Evolutionary conservation across 1,284 basidiomycete genomes (phyloP).

Genomic region (Rhodotorula sp.): DNA sequence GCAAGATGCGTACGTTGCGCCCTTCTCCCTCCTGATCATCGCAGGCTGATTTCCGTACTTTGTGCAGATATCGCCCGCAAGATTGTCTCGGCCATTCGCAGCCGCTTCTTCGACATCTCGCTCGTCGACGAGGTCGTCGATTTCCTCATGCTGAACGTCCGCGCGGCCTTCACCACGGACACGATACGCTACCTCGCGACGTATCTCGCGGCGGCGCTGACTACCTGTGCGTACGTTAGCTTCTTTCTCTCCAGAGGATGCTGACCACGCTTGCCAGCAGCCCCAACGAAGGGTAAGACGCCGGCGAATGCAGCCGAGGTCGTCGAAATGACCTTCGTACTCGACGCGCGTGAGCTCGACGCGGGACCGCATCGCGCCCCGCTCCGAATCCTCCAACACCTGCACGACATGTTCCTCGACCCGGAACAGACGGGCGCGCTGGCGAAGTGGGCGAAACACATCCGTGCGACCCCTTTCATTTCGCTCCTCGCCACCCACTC

Average conservation of each 20-base stretch:
- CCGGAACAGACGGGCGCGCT: background rate
- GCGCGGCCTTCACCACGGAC: slow-evolving; percentile 18
- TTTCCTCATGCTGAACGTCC: slow-evolving; percentile 8
- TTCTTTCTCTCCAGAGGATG: no score
- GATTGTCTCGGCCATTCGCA: slow-evolving; percentile 76
- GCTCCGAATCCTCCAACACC: slow-evolving; percentile 9
- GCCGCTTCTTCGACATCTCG: slow-evolving; percentile 57
- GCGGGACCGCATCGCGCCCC: background rate
- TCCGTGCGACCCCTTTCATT: background rate
- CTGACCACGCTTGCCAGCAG: background rate
- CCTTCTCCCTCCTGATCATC: background rate
- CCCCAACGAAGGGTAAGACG: background rate
- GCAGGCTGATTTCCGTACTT: slow-evolving; percentile 52
- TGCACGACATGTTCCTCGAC: slow-evolving; percentile 29
- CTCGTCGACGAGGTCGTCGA: slow-evolving; percentile 20
- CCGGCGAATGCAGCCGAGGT: no score
- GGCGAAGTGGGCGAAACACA: slow-evolving; percentile 25
- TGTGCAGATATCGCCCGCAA: slow-evolving; percentile 71
- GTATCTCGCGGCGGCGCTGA: slow-evolving; percentile 22
- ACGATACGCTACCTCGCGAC: slow-evolving; percentile 26
- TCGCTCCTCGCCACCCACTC: background rate
- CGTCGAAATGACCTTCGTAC: background rate
- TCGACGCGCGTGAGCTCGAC: slow-evolving; percentile 8
- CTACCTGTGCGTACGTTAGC: background rate
- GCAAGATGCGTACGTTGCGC: slow-evolving; percentile 43